Evolutionary conservation across 495 filamentous ascomycete species (phyloP).

Genomic region (Rusavskia elegans): DNA sequence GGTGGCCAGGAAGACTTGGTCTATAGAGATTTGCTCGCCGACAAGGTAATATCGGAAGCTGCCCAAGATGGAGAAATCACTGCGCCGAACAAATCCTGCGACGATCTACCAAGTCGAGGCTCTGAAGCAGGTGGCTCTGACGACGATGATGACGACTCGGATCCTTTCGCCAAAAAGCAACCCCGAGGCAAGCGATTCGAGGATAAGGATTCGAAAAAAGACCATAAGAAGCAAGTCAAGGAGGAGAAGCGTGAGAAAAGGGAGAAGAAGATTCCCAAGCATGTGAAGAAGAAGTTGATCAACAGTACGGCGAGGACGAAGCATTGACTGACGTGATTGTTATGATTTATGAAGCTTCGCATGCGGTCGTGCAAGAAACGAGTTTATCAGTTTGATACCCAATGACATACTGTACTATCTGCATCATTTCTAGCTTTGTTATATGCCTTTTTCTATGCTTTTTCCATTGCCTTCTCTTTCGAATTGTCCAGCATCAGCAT

Average conservation of each 20-base stretch:
- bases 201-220: constrained; percentile 79
- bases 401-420: no score
- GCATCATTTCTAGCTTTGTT: no score
- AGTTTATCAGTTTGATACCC: no score
- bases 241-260: constrained; percentile 85
- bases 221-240: constrained; percentile 81
- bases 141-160: constrained; percentile 24
- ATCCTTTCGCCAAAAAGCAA: constrained; percentile 43
- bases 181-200: constrained; percentile 81
- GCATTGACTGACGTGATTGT: constrained; percentile 14
- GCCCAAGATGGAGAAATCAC: constrained; percentile 18
- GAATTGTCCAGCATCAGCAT: no score
- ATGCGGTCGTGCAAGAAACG: no score
- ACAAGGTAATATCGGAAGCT: constrained; percentile 34
- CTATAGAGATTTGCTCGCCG: constrained; percentile 66
- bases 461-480: no score
- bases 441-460: no score
- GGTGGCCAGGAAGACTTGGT: constrained; percentile 59
- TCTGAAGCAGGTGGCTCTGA: neutral
- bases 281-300: constrained; percentile 73
- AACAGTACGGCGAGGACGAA: constrained; percentile 27
- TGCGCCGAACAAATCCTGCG: constrained; percentile 30
- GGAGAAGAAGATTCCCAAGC: constrained; percentile 90
- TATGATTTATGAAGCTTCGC: no score
- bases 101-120: constrained; percentile 28